Percentiles rank a stretch among this genome's conserved stretches.
phyloP scores from a whole-genome alignment of 108 stramenopile species.

The Bacterosira constricta region DNA sequence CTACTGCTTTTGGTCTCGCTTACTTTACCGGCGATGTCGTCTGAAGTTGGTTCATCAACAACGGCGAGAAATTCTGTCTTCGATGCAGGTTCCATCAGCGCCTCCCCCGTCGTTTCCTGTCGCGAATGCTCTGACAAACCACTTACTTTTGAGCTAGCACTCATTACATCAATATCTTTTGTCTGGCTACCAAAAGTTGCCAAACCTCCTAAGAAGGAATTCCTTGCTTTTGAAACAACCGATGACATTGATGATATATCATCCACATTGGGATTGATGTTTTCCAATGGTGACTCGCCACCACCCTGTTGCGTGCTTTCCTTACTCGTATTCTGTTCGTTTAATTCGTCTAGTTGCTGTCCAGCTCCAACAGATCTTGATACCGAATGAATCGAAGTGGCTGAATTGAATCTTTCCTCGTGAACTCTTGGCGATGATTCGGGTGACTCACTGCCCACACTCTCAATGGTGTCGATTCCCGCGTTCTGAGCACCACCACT shows the following conservation, averaged over 20 bases:
- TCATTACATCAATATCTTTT: neutral
- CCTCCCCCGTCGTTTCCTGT: neutral
- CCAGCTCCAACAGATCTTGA: neutral
- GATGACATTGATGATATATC: constrained; percentile 39
- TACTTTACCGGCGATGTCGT: neutral
- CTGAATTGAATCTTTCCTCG: neutral
- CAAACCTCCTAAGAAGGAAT: neutral
- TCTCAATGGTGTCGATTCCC: constrained; percentile 10
- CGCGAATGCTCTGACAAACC: constrained; percentile 1
- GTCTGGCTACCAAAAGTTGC: neutral
- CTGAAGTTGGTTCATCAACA: no score
- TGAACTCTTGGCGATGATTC: neutral
- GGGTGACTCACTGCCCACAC: neutral
- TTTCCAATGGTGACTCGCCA: constrained; percentile 19
- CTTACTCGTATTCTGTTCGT: neutral
- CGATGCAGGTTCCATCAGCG: neutral
- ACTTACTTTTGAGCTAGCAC: constrained; percentile 8
- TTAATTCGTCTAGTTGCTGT: no score
- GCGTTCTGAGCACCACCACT: constrained; percentile 9
- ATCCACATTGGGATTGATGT: constrained; percentile 16
- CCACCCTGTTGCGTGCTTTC: neutral
- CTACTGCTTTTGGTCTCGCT: neutral
- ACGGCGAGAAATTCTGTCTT: neutral
- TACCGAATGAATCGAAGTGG: neutral
- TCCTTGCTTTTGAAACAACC: constrained; percentile 41